Percentiles rank a stretch among this genome's conserved stretches.
Conservation (phyloP, 768 basidiomycete species). For the Fomitopsis pulvina region DNA sequence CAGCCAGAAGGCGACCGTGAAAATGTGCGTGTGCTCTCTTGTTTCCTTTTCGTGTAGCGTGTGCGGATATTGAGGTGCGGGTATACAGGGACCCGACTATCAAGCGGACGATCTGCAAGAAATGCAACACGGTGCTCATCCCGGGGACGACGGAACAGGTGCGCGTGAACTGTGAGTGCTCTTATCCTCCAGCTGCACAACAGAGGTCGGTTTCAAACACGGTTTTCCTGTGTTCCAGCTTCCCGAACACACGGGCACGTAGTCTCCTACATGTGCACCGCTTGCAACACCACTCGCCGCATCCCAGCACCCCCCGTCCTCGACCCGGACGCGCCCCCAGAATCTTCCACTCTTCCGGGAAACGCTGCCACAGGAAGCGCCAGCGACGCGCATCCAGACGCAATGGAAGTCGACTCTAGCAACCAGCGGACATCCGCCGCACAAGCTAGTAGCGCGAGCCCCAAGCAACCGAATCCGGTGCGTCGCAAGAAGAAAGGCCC, state of each 20-base stretch:
- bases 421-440: not conserved
- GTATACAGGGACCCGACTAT: slow-evolving; percentile 64
- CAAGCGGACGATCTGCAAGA: slow-evolving; percentile 76
- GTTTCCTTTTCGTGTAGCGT: not conserved
- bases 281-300: slow-evolving; percentile 50
- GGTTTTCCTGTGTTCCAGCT: slow-evolving; percentile 24
- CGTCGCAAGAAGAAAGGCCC: slow-evolving; percentile 19
- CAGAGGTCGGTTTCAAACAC: not conserved
- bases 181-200: not conserved
- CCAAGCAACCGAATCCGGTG: not conserved
- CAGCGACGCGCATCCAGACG: slow-evolving; percentile 2
- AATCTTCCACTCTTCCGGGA: not conserved
- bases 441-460: too few species aligned
- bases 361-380: not conserved
- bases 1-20: slow-evolving; percentile 69
- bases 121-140: slow-evolving; percentile 56
- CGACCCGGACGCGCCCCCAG: slow-evolving; percentile 6
- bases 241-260: slow-evolving; percentile 44
- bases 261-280: slow-evolving; percentile 51
- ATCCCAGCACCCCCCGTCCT: slow-evolving; percentile 60
- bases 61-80: not conserved
- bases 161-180: slow-evolving; percentile 55
- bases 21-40: slow-evolving; percentile 47
- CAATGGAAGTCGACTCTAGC: slow-evolving; percentile 4
- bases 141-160: slow-evolving; percentile 63